Base-by-base conservation (phyloP, 768 basidiomycete species). In the Boletus vermiculosoides region DNA sequence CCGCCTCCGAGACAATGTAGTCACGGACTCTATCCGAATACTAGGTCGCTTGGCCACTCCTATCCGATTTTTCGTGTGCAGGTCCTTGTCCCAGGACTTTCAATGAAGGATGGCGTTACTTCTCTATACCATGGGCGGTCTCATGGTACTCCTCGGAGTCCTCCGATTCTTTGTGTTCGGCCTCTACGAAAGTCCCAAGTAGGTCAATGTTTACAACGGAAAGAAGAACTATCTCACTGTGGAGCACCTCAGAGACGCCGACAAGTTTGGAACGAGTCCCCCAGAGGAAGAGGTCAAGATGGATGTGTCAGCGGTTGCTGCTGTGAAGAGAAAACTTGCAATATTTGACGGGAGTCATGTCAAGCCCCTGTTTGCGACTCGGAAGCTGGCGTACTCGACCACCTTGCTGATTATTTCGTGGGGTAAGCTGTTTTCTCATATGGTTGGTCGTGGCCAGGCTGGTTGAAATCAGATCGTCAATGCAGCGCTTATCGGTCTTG, bases 31-130 rank as follows among this genome's bases (percentile, higher is more conserved):
- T 54, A n/a, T n/a, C n/a, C 22, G 7, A 18, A 44, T n/a, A n/a
- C n/a, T 45, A 86, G 79, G 74, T 90, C 58, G 87, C 88, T 4
- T 90, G 88, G 88, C 85, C 86, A 1, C 74, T 91, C 13, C 79
- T 90, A 48, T 77, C 82, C 18, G 80, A 87, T 62, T 84, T 78
- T 65, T 87, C 88, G 5, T 90, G 88, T 62, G 63, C 77, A 6
- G 62, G 53, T 31, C 71, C 75, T 6, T 49, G 48, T 25, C 23
- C 77, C 7, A 75, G 77, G 30, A 72, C 76, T 2, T 76, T 80
- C 7, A 90, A 91, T 58, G 68, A 80, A 71, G 88, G 88, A 20
- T 91, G 89, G 89, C 78, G 89, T 23, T 89, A 89, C 67, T 84
- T 88, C 74, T 88, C 20, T 87, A 80, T 65, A 71, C 81, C 13